Conservation (phyloP, 352 stramenopile genomes). For the Plasmopara viticola region DNA sequence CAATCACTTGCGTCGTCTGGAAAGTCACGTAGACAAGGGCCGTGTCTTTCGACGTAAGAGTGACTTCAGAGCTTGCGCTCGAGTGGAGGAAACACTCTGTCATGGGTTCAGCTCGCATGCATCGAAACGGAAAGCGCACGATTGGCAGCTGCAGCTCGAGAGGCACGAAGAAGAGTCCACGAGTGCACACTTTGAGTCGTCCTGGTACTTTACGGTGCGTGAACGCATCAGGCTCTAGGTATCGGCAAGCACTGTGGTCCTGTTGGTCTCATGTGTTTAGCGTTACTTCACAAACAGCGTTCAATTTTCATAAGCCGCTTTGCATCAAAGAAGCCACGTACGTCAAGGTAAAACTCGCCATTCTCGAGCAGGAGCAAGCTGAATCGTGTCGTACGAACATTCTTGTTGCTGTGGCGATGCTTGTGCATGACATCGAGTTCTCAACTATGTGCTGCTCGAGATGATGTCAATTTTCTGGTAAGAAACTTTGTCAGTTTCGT, state of each 20-base stretch:
- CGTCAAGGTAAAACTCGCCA: conserved; percentile 88
- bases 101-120: conserved; percentile 44
- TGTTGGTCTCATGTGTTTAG: conserved; percentile 20
- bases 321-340: conserved; percentile 18
- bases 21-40: conserved; percentile 51
- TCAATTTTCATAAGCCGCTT: background rate
- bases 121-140: conserved; percentile 75
- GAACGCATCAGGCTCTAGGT: conserved; percentile 33
- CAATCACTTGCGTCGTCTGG: conserved; percentile 39
- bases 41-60: conserved; percentile 1
- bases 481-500: too few species aligned
- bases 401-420: conserved; percentile 27
- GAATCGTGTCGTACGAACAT: conserved; percentile 60
- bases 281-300: conserved; percentile 6
- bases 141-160: conserved; percentile 62
- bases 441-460: background rate
- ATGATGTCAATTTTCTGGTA: too few species aligned
- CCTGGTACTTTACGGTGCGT: conserved; percentile 45
- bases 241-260: conserved; percentile 64
- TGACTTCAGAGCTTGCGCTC: conserved; percentile 1
- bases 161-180: conserved; percentile 87
- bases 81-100: conserved; percentile 45
- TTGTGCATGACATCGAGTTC: conserved; percentile 18
- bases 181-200: conserved; percentile 78
- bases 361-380: conserved; percentile 88